Percentiles rank a stretch among this genome's conserved stretches.
Conservation (phyloP, 2,329 filamentous ascomycete genomes). For the Clonostachys solani region DNA sequence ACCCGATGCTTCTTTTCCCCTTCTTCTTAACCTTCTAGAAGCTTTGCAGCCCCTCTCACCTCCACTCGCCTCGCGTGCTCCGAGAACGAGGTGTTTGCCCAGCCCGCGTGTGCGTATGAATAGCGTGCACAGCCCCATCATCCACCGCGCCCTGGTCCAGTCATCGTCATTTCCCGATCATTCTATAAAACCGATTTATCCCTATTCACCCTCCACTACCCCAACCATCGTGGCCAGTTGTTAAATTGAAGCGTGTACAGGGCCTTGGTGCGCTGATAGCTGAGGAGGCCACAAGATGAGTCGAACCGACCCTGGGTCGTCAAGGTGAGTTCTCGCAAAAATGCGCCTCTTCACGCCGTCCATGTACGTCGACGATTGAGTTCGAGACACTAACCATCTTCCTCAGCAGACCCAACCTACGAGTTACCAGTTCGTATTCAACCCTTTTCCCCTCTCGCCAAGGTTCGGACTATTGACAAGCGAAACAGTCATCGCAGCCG, state of each 20-base stretch:
- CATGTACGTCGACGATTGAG: background rate
- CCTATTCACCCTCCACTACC: too few species aligned
- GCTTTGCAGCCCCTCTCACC: too few species aligned
- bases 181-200: too few species aligned
- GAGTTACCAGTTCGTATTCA: slow-evolving; percentile 77
- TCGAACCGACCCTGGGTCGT: background rate
- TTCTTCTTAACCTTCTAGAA: too few species aligned
- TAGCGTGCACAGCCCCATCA: too few species aligned
- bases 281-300: background rate
- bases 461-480: slow-evolving; percentile 26
- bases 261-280: background rate
- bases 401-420: slow-evolving; percentile 74
- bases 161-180: too few species aligned
- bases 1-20: too few species aligned
- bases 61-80: too few species aligned
- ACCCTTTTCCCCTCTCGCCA: slow-evolving; percentile 3
- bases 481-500: slow-evolving; percentile 85
- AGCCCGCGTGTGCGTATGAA: too few species aligned
- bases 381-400: background rate
- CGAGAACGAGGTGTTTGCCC: too few species aligned
- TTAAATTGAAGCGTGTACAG: background rate
- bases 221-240: background rate
- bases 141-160: too few species aligned
- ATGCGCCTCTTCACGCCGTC: too few species aligned
- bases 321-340: slow-evolving; percentile 1